Evolutionary conservation across 768 basidiomycete genomes (phyloP), one percentile per base, ranked within the genome.

Genomic region (Russula virescens): DNA sequence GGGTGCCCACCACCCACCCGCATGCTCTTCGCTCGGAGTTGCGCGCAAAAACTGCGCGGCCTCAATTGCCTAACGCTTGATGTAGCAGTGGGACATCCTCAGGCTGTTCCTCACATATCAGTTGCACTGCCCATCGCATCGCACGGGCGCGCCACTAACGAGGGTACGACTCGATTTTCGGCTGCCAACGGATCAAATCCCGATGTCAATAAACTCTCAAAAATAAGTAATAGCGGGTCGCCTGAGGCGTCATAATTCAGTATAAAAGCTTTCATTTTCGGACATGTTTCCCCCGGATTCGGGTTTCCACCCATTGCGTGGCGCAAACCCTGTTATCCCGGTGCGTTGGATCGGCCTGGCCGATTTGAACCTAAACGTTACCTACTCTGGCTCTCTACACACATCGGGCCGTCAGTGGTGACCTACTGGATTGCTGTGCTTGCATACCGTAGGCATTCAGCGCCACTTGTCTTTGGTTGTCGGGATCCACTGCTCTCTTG

Each of bases 31-130:
- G 18, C 21, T 31, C 35, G 61, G 55, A 56, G 55, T 45, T 62
- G 61, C 34, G 55, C 31, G 48, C 48, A 14, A 45, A 43, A 49
- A 40, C 49, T 34, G 55, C 61, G n/a, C 55, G 49, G 55, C 28
- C 19, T 51, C 48, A 35, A 46, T 62, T 56, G 42, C 25, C 28
- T 45, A n/a, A 47, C 26, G 3, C 38, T 38, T 14, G 38, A 38
- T 38, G 38, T 38, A 43, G 25, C 16, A 26, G 28, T 43, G 16
- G 5, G 40, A 5, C 35, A 38, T 35, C 38, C 38, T n/a, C n/a
- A n/a, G n/a, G n/a, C n/a, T 31, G 13, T 38, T 38, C 38, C 38
- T 38, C 38, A 2, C 38, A 38, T 38, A 38, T 38, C 10, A 2
- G 8, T 38, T 38, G 13, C 38, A 38, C 38, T 2, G 38, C 38